Percentiles rank a stretch among this genome's conserved stretches.
Conservation (phyloP, 108 stramenopile genomes). For the Epithemia pelagica region DNA sequence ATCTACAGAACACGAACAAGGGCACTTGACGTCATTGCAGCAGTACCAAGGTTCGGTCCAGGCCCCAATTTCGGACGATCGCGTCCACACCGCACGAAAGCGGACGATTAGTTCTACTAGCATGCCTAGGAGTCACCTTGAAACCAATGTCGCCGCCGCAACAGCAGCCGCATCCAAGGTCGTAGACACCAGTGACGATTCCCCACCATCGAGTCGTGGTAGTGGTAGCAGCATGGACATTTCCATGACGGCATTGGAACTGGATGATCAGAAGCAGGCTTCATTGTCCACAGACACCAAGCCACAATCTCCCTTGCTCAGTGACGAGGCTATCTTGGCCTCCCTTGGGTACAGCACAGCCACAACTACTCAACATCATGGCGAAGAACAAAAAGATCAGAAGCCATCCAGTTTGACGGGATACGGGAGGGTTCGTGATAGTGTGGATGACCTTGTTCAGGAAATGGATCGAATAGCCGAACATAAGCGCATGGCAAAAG, state of each 20-base stretch:
- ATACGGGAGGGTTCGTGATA: too few species aligned
- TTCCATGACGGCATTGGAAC: background rate
- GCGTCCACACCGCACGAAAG: background rate
- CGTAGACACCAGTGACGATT: background rate
- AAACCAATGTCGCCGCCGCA: too few species aligned
- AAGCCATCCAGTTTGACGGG: too few species aligned
- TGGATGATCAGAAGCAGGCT: background rate
- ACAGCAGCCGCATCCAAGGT: too few species aligned
- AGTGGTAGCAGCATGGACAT: background rate
- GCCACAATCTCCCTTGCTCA: background rate
- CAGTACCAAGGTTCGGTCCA: background rate
- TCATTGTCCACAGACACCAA: background rate
- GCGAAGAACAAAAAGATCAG: too few species aligned
- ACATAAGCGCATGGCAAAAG: too few species aligned
- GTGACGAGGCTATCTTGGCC: background rate
- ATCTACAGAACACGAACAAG: background rate
- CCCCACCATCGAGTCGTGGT: background rate
- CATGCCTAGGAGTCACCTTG: too few species aligned
- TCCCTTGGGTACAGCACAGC: too few species aligned
- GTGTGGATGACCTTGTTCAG: too few species aligned
- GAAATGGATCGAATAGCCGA: too few species aligned
- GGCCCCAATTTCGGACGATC: background rate
- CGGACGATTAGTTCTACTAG: background rate
- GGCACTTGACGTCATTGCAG: background rate
- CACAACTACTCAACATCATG: too few species aligned